These are phyloP conservation scores for Panus rudis DNA, from an alignment of 768 basidiomycete species.

Conservation along the genomic window DNA sequence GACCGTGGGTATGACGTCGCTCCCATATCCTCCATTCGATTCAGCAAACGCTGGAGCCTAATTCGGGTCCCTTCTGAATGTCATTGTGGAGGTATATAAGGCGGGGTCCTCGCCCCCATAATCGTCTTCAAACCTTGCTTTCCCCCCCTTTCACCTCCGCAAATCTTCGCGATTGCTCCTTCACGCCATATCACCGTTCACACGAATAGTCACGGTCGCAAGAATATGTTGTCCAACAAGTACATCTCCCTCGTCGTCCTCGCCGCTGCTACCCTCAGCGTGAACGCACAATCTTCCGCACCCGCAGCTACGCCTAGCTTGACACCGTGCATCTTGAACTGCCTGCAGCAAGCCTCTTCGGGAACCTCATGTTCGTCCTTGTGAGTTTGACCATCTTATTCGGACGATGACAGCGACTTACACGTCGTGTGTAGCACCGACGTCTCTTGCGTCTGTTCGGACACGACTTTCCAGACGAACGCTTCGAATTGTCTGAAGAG, in stretches of 20 bases:
- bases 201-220: background rate
- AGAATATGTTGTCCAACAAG: slow-evolving; percentile 5
- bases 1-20: no score
- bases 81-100: background rate
- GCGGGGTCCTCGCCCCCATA: no score
- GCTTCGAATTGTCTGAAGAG: slow-evolving; percentile 27
- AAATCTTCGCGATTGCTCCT: background rate
- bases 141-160: background rate
- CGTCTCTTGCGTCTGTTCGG: slow-evolving; percentile 32
- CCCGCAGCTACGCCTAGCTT: slow-evolving; percentile 6
- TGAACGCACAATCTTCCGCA: slow-evolving; percentile 7
- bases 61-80: background rate
- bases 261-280: slow-evolving; percentile 6
- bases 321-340: slow-evolving; percentile 11
- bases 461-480: slow-evolving; percentile 27
- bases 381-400: no score
- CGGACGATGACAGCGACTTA: background rate
- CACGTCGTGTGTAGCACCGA: slow-evolving; percentile 26
- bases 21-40: background rate
- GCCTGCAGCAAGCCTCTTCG: slow-evolving; percentile 10
- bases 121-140: no score
- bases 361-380: slow-evolving; percentile 10
- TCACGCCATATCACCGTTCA: background rate
- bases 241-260: slow-evolving; percentile 6
- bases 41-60: background rate